Evolutionary conservation across 2,329 filamentous ascomycete species (phyloP).

Genomic region (Falciphora oryzae): DNA sequence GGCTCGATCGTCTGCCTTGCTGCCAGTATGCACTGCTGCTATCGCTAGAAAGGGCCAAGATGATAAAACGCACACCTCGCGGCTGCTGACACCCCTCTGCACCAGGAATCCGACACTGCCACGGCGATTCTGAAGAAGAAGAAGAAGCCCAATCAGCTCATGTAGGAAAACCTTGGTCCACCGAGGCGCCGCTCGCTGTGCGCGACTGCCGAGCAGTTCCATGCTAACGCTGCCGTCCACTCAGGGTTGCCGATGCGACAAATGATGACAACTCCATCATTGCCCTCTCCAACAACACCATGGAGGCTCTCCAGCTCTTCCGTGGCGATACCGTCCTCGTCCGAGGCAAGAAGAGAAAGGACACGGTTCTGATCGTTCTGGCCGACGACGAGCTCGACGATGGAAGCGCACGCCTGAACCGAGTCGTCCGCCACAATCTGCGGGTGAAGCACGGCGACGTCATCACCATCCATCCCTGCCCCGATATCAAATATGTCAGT

Average conservation of each 20-base stretch:
- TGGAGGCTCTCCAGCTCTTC: slow-evolving; percentile 98
- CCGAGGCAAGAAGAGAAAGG: slow-evolving; percentile 99
- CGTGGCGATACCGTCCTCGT: slow-evolving; percentile 96
- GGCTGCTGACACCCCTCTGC: slow-evolving; percentile 26
- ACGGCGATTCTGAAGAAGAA: slow-evolving; percentile 99
- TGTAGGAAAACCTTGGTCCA: slow-evolving; percentile 50
- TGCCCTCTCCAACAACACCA: slow-evolving; percentile 94
- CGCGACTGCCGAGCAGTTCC: background rate
- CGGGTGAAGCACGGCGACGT: slow-evolving; percentile 98
- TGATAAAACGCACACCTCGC: too few species aligned
- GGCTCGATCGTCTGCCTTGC: slow-evolving; percentile 17
- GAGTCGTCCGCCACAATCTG: slow-evolving; percentile 96
- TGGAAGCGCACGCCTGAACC: slow-evolving; percentile 94
- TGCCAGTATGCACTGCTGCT: background rate
- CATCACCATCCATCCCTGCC: slow-evolving; percentile 94
- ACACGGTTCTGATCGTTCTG: slow-evolving; percentile 95
- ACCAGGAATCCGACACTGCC: slow-evolving; percentile 78
- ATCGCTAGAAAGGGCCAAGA: background rate
- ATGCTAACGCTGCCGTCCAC: background rate
- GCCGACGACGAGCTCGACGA: slow-evolving; percentile 98
- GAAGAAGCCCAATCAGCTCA: slow-evolving; percentile 99
- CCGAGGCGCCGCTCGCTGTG: background rate
- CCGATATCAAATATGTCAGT: slow-evolving; percentile 99
- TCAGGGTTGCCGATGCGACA: slow-evolving; percentile 90
- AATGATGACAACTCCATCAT: slow-evolving; percentile 99